These are phyloP conservation scores for Tolypocladium sp. DNA, from an alignment of 2,329 filamentous ascomycete species.

Conservation along the genomic window DNA sequence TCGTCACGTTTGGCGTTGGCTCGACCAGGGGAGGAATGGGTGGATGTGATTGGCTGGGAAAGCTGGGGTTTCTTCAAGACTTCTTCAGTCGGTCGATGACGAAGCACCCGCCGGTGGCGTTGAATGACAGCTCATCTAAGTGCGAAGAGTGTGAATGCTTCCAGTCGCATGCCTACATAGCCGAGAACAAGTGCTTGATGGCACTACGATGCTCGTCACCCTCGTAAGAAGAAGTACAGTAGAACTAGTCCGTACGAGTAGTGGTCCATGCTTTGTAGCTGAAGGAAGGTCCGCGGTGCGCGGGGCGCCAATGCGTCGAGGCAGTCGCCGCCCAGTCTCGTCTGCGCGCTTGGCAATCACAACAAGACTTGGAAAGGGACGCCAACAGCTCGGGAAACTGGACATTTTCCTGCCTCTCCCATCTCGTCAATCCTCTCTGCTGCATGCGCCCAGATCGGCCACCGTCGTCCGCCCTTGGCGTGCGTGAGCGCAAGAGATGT, in stretches of 20 bases:
- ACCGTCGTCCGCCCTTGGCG: background rate
- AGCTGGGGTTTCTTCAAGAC: background rate
- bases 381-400: background rate
- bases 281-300: background rate
- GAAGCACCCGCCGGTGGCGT: background rate
- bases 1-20: background rate
- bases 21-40: background rate
- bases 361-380: no score
- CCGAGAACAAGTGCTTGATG: background rate
- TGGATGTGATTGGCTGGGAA: background rate
- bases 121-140: background rate
- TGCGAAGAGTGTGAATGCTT: background rate
- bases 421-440: background rate
- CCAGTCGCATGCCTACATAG: background rate
- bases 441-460: background rate
- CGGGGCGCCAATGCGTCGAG: background rate
- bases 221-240: no score
- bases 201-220: background rate
- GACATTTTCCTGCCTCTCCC: background rate
- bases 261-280: no score
- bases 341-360: no score
- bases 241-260: no score
- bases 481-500: background rate
- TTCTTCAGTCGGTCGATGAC: background rate
- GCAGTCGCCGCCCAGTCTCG: background rate